Evolutionary conservation across 345 rosid species (phyloP).

Genomic region (Corchorus olitorius): DNA sequence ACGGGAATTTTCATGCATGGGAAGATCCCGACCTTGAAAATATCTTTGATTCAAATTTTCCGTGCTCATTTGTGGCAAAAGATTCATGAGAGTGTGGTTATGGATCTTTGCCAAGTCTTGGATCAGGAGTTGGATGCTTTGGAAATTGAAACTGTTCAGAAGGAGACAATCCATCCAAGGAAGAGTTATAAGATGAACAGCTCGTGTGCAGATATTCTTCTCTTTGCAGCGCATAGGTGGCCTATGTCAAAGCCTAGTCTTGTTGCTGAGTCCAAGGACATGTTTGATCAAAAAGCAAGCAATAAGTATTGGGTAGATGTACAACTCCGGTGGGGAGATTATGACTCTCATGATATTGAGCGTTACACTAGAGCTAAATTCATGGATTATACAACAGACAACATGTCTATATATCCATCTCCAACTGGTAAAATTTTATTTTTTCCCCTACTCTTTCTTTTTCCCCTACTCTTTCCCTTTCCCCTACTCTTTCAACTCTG

Average conservation of each 20-base stretch:
- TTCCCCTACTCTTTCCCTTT: background rate
- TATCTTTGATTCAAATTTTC: constrained; percentile 96
- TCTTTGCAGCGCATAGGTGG: constrained; percentile 99
- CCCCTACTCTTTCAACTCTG: background rate
- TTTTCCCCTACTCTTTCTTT: background rate
- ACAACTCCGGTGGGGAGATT: constrained; percentile 99
- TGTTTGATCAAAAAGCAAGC: constrained; percentile 98
- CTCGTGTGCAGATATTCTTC: constrained; percentile 98
- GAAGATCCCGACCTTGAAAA: constrained; percentile 97
- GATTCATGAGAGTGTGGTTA: constrained; percentile 99
- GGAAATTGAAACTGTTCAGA: constrained; percentile 99
- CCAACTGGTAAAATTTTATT: constrained; percentile 68
- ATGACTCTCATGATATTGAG: constrained; percentile 98
- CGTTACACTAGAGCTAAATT: constrained; percentile 98
- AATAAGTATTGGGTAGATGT: constrained; percentile 99
- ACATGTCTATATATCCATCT: constrained; percentile 99
- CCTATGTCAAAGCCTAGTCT: constrained; percentile 99
- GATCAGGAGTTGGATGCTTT: constrained; percentile 99
- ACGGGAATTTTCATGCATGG: constrained; percentile 99
- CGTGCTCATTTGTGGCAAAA: constrained; percentile 99
- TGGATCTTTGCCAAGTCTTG: constrained; percentile 99
- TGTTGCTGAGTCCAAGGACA: constrained; percentile 97
- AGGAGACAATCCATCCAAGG: constrained; percentile 98
- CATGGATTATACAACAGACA: constrained; percentile 99
- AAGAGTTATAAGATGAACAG: constrained; percentile 99